Evolutionary conservation across 352 stramenopile genomes (phyloP).

Genomic region (Pythium guiyangense): DNA sequence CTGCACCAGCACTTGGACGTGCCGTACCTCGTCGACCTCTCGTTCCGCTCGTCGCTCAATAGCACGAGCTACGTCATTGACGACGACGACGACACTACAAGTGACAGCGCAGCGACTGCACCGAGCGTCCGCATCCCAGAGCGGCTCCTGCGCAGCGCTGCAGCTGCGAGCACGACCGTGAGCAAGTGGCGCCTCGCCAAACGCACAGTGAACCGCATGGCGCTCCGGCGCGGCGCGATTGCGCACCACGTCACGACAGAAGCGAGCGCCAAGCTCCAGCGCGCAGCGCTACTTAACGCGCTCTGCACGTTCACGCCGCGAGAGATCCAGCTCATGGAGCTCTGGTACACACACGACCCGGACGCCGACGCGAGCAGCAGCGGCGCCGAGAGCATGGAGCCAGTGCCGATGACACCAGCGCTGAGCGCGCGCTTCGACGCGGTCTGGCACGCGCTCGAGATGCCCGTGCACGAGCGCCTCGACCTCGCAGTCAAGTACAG

Average conservation of each 20-base stretch:
- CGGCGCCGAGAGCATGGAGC: conserved; percentile 29
- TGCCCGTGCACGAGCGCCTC: conserved; percentile 54
- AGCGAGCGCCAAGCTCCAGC: conserved; percentile 21
- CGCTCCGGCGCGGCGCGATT: conserved; percentile 38
- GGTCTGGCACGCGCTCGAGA: conserved; percentile 60
- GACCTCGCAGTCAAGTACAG: conserved; percentile 80
- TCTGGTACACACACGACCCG: conserved; percentile 52
- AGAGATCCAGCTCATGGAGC: conserved; percentile 59
- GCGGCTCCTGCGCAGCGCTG: conserved; percentile 9
- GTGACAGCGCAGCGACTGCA: conserved; percentile 22
- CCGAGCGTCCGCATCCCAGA: conserved; percentile 40
- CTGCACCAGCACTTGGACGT: conserved; percentile 63
- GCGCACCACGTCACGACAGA: conserved; percentile 44
- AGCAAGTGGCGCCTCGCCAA: conserved; percentile 45
- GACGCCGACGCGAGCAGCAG: conserved; percentile 22
- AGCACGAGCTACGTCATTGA: conserved; percentile 59
- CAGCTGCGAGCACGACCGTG: conserved; percentile 10
- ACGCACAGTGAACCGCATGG: conserved; percentile 34
- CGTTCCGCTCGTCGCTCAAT: conserved; percentile 62
- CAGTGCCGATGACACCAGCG: conserved; percentile 52
- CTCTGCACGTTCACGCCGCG: conserved; percentile 42
- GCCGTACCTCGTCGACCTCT: conserved; percentile 58
- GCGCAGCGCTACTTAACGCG: conserved; percentile 39
- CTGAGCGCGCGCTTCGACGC: conserved; percentile 62
- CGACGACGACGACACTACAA: conserved; percentile 15